Evolutionary conservation across 2,329 filamentous ascomycete species (phyloP).

Genomic region (Teratosphaeria zuluensis): DNA sequence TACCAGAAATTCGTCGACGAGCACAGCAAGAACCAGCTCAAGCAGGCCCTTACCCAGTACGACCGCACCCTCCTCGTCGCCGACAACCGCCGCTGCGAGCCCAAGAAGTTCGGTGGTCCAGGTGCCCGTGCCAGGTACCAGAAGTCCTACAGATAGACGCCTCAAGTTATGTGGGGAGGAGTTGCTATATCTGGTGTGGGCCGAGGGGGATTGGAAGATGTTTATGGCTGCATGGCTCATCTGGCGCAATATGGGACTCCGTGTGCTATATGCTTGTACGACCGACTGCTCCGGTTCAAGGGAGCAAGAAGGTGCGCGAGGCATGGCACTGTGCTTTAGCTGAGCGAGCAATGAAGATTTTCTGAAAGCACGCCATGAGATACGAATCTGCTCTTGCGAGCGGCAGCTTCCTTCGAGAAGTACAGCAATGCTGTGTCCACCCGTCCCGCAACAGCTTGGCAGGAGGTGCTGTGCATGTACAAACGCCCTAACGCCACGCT

Average conservation of each 20-base stretch:
- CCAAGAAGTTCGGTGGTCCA: conserved; percentile 94
- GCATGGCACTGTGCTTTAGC: background rate
- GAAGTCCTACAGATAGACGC: conserved; percentile 92
- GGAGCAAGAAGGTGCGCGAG: background rate
- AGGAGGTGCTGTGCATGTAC: background rate
- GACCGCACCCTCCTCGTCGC: conserved; percentile 96
- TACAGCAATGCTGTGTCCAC: background rate
- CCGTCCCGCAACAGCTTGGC: background rate
- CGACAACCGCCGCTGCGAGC: conserved; percentile 98
- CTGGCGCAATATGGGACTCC: conserved; percentile 5
- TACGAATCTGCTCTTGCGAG: background rate
- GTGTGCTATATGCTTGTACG: conserved; percentile 4
- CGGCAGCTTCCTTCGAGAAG: background rate
- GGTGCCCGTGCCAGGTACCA: conserved; percentile 96
- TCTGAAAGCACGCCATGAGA: background rate
- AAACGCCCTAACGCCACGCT: background rate
- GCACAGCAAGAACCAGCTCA: conserved; percentile 99
- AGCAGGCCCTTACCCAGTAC: conserved; percentile 92
- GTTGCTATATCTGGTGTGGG: background rate
- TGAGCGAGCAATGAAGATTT: background rate
- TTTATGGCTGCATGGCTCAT: conserved; percentile 3
- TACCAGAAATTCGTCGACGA: conserved; percentile 99
- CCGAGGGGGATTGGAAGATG: conserved; percentile 1
- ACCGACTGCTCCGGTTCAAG: background rate
- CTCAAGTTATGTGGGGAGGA: background rate